phyloP scores from a whole-genome alignment of 345 rosid genomes.

The Eucalyptus pauciflora region DNA sequence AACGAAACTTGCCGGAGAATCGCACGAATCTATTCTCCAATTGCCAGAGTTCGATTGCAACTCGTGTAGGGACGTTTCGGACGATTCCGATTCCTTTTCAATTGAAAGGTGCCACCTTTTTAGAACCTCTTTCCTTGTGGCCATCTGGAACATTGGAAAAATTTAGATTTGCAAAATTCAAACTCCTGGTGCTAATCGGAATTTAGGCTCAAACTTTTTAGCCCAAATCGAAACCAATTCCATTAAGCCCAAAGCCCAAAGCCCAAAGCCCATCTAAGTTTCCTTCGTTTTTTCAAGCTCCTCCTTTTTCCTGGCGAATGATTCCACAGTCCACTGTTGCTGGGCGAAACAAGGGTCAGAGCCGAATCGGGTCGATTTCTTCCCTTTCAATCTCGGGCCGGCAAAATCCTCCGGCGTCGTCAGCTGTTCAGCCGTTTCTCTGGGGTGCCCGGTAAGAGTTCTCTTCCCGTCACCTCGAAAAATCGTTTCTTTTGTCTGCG shows the following conservation, averaged over 20 bases:
- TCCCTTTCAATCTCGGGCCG: neutral
- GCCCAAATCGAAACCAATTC: neutral
- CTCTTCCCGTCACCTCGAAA: neutral
- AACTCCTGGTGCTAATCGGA: neutral
- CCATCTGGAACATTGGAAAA: neutral
- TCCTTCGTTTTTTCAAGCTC: neutral
- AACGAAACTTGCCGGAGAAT: neutral
- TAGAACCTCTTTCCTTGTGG: neutral
- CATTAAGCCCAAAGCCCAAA: neutral
- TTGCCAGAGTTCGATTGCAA: fast-evolving
- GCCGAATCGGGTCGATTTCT: neutral
- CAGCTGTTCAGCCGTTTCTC: neutral
- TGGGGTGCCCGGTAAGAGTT: neutral
- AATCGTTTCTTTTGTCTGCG: neutral
- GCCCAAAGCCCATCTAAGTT: neutral
- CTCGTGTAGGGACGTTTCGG: no score
- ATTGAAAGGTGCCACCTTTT: neutral
- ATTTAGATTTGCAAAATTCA: neutral
- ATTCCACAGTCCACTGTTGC: fast-evolving
- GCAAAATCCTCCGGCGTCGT: neutral
- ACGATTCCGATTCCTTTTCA: neutral
- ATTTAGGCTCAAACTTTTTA: neutral
- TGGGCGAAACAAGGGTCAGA: neutral
- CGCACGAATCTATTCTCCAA: no score
- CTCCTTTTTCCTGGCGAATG: neutral